Conservation (phyloP, 768 basidiomycete species). For the Hericium coralloides region DNA sequence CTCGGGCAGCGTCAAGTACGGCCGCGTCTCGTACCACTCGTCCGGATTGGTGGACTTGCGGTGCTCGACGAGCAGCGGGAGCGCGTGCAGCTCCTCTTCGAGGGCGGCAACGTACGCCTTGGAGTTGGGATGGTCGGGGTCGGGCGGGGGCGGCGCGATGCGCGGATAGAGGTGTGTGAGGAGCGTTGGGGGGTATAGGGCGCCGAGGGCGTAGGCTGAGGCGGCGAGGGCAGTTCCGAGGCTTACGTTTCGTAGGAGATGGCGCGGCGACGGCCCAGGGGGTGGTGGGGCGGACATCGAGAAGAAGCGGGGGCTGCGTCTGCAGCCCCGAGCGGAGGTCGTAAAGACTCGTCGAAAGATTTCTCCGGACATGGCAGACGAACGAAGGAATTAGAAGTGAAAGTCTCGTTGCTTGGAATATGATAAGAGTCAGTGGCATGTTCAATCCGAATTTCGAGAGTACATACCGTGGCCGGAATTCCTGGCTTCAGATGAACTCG, state of each 20-base stretch:
- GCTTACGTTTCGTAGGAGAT: slow-evolving; percentile 1
- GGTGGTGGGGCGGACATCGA: neutral
- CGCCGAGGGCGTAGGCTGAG: slow-evolving; percentile 40
- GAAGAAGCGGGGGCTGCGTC: neutral
- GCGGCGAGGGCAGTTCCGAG: slow-evolving; percentile 6
- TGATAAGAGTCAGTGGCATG: too few species aligned
- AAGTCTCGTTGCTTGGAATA: too few species aligned
- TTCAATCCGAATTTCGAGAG: too few species aligned
- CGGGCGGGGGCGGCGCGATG: slow-evolving; percentile 61
- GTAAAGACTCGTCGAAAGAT: too few species aligned
- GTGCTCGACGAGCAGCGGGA: slow-evolving; percentile 49
- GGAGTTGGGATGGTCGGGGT: slow-evolving; percentile 50
- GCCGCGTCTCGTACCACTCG: slow-evolving; percentile 69
- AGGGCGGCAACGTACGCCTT: slow-evolving; percentile 47
- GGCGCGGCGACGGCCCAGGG: neutral
- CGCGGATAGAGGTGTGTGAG: slow-evolving; percentile 68
- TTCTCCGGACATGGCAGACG: too few species aligned
- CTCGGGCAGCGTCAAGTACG: slow-evolving; percentile 61
- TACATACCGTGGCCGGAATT: too few species aligned
- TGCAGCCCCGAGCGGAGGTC: too few species aligned
- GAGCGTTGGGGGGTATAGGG: slow-evolving; percentile 61
- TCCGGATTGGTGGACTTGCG: slow-evolving; percentile 21
- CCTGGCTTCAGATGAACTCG: too few species aligned
- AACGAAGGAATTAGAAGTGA: too few species aligned
- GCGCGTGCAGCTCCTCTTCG: slow-evolving; percentile 58